Base-by-base conservation (phyloP, 2,329 filamentous ascomycete species). In the Alternaria panax region DNA sequence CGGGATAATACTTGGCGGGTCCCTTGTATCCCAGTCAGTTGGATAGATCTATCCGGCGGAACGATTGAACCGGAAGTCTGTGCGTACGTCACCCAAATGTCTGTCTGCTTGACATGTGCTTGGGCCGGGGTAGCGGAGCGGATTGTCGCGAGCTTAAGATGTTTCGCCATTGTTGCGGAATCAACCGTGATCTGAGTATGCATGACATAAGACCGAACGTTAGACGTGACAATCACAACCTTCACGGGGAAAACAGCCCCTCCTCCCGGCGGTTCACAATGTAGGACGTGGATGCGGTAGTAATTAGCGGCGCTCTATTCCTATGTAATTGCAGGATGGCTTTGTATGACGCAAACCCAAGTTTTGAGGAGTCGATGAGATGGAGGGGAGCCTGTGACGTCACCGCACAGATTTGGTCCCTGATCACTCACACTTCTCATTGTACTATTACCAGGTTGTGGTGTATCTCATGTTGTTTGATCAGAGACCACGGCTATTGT, bases 11-110 rank as follows among this genome's bases (percentile, higher is more conserved):
- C 9, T 32, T 42, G 11, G 36, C 51, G 43, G 56, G 42, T 36
- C 32, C 48, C 51, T 16, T 48, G 43, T 7, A 54, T 30, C 43
- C 51, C 51, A 34, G 43, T 27, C 28, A 34, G 27, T n/a, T 59
- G 56, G 56, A 55, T 55, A 53, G 51, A 59, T 59, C 27, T 45
- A 59, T 42, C 55, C 50, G 51, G 14, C 40, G 51, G 56, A 55
- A 42, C 43, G 24, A 41, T 50, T 24, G 38, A 55, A 50, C 53
- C 53, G 53, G 36, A 32, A 45, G 53, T n/a, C 45, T 20, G 53
- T 56, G 53, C 53, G 20, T 14, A 18, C 14, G 46, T 25, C 30
- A 25, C 11, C 45, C 30, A 48, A 25, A 40, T n/a, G n/a, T 24
- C 24, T n/a, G 18, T 38, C 6, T 22, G 34, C 14, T 36, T 27